Evolutionary conservation across 129 eudicot genomes (phyloP).

Genomic region (Flaveria bidentis): DNA sequence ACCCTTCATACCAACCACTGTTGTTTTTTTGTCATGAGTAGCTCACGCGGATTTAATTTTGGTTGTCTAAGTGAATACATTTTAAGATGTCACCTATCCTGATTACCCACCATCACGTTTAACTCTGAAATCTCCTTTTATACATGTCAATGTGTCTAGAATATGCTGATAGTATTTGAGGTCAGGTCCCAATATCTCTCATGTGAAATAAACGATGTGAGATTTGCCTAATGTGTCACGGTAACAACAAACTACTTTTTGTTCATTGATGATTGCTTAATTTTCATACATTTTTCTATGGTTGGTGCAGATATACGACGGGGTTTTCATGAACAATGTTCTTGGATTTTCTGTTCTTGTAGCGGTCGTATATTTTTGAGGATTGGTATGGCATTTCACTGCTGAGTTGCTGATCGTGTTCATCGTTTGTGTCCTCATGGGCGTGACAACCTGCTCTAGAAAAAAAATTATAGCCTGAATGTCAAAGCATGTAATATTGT

Average conservation of each 20-base stretch:
- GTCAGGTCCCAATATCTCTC: background rate
- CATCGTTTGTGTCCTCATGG: constrained; percentile 49
- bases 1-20: background rate
- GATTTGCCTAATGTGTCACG: background rate
- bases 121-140: too few relatives aligned
- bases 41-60: too few relatives aligned
- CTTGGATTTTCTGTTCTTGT: constrained; percentile 74
- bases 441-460: constrained; percentile 47
- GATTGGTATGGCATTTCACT: constrained; percentile 75
- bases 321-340: constrained; percentile 80
- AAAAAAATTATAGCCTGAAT: constrained; percentile 7
- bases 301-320: constrained; percentile 66
- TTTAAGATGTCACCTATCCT: too few relatives aligned
- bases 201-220: background rate
- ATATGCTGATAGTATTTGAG: background rate
- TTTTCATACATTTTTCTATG: background rate
- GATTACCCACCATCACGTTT: too few relatives aligned
- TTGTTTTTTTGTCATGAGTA: background rate
- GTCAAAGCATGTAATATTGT: background rate
- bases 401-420: constrained; percentile 58
- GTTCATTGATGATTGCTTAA: background rate
- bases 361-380: constrained; percentile 57
- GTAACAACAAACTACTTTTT: background rate
- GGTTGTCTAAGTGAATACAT: too few relatives aligned
- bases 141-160: too few relatives aligned